phyloP scores from a whole-genome alignment of 164 flowering plant species.

The Akebia trifoliata region DNA sequence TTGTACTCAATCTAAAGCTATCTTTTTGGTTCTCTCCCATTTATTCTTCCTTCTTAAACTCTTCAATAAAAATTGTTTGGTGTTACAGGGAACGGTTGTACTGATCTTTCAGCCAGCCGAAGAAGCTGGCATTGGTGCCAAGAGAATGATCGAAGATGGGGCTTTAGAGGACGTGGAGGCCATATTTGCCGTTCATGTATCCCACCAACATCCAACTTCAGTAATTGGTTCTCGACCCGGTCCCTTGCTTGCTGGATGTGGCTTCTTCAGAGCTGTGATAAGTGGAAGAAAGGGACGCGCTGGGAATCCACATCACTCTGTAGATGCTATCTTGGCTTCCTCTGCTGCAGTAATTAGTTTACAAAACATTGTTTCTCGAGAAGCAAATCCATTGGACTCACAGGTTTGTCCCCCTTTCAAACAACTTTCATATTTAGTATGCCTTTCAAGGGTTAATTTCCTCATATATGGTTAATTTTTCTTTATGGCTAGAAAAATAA shows the following conservation, averaged over 20 bases:
- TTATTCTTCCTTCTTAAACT: too few relatives aligned
- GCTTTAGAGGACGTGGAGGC: constrained; percentile 83
- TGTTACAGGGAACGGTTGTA: constrained; percentile 74
- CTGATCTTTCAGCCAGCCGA: constrained; percentile 93
- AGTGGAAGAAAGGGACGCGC: constrained; percentile 31
- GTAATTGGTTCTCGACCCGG: constrained; percentile 79
- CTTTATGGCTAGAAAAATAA: too few relatives aligned
- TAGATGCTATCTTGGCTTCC: constrained; percentile 64
- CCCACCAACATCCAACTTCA: constrained; percentile 51
- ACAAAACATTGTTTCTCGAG: constrained; percentile 83
- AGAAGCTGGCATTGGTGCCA: constrained; percentile 87
- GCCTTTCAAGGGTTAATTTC: too few relatives aligned
- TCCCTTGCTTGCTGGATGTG: constrained; percentile 84
- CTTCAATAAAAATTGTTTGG: too few relatives aligned
- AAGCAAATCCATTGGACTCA: constrained; percentile 79
- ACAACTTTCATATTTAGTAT: background rate
- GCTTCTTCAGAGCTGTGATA: constrained; percentile 66
- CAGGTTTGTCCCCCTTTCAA: constrained; percentile 35
- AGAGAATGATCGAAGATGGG: constrained; percentile 68
- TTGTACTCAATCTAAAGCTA: too few relatives aligned
- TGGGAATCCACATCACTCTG: constrained; percentile 32
- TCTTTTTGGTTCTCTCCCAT: too few relatives aligned
- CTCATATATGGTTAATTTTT: too few relatives aligned
- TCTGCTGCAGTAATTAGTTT: constrained; percentile 78
- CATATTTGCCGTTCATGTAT: constrained; percentile 75